Evolutionary conservation across 2,329 filamentous ascomycete species (phyloP), one percentile per base, ranked within the genome.

Genomic region (Aspergillus phoenicis): DNA sequence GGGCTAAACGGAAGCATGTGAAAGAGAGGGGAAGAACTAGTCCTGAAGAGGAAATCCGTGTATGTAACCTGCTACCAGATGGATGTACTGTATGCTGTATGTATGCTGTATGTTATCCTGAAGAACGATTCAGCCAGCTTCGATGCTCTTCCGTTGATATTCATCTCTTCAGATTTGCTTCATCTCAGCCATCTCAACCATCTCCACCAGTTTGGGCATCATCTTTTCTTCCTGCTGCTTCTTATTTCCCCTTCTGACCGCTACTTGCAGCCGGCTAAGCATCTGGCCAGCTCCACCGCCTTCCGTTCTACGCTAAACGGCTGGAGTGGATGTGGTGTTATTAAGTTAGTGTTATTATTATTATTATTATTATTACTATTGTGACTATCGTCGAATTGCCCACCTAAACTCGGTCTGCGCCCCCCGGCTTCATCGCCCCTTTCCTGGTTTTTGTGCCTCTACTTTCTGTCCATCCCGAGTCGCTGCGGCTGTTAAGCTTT

Each of bases 1-100:
- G 63, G 63, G 63, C 48, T 64, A 52, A 24, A 11, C 10, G 15
- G 24, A 13, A 52, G 26, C 62, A 62, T 60, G 62, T 64, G 62
- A 60, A 17, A 22, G 43, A 10, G 20, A 45, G 41, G 39, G 39
- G 39, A 43, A 22, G 41, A 11, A 13, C 20, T 45, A 45, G 20
- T 20, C 41, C 41, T 17, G 17, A 45, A 24, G 20, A 45, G 11
- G 41, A 24, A 24, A 7, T 45, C 41, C 41, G 41, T 45, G 33
- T 36, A 36, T 45, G 41, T 45, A 45, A 10, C 15, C 20, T 20
- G 20, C 20, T 20, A 20, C 20, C 28, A 30, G 28, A 8, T n/a
- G n/a, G 38, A 41, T 45, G 41, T 43, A 45, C 41, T 45, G 41
- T 45, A 45, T 8, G 4, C 20, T 11, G 20, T 8, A 43, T 20